phyloP scores from a whole-genome alignment of 2,329 filamentous ascomycete species.

The Bertia moriformis region DNA sequence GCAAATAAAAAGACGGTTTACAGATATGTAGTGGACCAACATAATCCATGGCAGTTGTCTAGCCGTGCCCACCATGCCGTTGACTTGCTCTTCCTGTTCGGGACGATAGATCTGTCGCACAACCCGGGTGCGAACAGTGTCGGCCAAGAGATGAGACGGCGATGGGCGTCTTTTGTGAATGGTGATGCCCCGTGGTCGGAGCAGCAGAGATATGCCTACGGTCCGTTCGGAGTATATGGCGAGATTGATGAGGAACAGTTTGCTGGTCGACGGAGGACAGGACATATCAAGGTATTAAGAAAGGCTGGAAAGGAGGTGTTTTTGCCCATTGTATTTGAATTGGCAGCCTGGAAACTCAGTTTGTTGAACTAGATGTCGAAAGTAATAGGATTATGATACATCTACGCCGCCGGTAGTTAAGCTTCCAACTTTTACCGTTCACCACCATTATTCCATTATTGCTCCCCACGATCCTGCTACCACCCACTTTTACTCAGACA shows the following conservation, averaged over 20 bases:
- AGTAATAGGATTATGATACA: background rate
- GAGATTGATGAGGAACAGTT: conserved; percentile 16
- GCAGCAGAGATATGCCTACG: conserved; percentile 18
- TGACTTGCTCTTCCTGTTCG: conserved; percentile 27
- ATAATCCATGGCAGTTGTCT: conserved; percentile 29
- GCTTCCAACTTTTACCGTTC: no score
- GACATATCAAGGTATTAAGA: conserved; percentile 13
- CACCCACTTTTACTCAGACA: background rate
- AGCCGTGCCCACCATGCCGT: conserved; percentile 29
- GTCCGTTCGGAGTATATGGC: conserved; percentile 18
- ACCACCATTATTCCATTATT: no score
- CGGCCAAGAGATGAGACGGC: conserved; percentile 18
- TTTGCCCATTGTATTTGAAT: conserved; percentile 13
- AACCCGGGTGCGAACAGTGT: conserved; percentile 15
- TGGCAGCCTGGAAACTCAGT: conserved; percentile 24
- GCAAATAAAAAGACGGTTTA: conserved; percentile 13
- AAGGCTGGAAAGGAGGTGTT: conserved; percentile 13
- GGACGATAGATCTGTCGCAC: conserved; percentile 18
- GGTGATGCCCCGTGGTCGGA: conserved; percentile 18
- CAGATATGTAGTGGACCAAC: conserved; percentile 25
- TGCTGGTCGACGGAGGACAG: conserved; percentile 14
- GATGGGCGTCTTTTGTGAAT: conserved; percentile 22
- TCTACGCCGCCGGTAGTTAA: no score
- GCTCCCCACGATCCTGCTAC: no score
- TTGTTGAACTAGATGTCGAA: conserved; percentile 16